phyloP scores from a whole-genome alignment of 2,329 filamentous ascomycete species.

The Colletotrichum sp. region DNA sequence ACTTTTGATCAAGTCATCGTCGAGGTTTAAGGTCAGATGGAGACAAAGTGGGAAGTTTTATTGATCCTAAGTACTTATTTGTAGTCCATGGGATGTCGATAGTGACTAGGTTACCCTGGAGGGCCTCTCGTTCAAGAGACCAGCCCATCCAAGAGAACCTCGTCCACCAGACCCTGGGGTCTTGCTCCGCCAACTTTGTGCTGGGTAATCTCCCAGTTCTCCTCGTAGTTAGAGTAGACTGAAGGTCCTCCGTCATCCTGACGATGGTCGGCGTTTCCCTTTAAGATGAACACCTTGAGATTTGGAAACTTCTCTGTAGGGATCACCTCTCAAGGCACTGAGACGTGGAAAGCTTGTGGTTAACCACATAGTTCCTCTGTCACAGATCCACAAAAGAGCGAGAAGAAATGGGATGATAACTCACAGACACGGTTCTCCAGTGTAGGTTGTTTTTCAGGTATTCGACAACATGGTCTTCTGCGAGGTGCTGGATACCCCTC shows the following conservation, averaged over 20 bases:
- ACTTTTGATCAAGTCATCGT: background rate
- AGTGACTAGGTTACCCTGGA: no score
- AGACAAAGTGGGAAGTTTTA: background rate
- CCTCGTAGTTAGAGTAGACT: background rate
- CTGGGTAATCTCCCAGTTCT: background rate
- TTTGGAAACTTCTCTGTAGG: accelerated
- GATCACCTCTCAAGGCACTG: accelerated
- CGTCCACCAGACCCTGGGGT: background rate
- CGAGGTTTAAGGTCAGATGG: background rate
- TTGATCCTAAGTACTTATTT: background rate
- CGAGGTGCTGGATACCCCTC: background rate
- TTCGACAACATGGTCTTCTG: background rate
- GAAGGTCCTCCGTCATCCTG: background rate
- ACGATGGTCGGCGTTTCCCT: background rate
- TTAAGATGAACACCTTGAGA: background rate
- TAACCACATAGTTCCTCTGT: accelerated
- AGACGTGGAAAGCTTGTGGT: accelerated
- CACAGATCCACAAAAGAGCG: background rate
- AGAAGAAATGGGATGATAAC: background rate
- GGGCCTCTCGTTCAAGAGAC: no score
- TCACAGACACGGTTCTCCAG: background rate
- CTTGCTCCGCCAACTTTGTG: background rate
- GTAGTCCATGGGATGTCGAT: background rate
- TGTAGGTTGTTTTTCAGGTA: background rate
- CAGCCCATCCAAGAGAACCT: no score